Conservation (phyloP, 352 stramenopile species). For the Phytophthora tubulina region DNA sequence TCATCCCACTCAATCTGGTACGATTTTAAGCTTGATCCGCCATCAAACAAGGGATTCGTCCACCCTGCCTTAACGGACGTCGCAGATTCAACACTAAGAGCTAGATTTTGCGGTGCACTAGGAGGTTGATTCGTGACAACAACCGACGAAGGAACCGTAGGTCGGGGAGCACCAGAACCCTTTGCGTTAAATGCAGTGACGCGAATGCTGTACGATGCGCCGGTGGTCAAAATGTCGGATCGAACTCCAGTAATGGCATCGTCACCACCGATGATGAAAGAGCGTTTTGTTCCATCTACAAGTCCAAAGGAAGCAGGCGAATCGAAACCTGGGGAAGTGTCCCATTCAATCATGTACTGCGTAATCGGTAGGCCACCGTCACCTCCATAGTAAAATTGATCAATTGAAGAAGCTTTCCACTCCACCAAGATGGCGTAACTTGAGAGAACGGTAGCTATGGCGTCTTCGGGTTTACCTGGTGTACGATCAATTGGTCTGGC, state of each 20-base stretch:
- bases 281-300: slow-evolving; percentile 51
- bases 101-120: slow-evolving; percentile 62
- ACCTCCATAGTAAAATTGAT: slow-evolving; percentile 91
- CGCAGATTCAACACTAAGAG: slow-evolving; percentile 58
- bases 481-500: slow-evolving; percentile 71
- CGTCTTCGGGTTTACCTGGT: slow-evolving; percentile 76
- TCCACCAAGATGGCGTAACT: slow-evolving; percentile 92
- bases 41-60: slow-evolving; percentile 93
- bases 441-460: slow-evolving; percentile 79
- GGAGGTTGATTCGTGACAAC: slow-evolving; percentile 72
- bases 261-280: slow-evolving; percentile 93
- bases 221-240: slow-evolving; percentile 78
- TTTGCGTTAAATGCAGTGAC: slow-evolving; percentile 84
- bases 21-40: slow-evolving; percentile 84
- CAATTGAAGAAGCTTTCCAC: slow-evolving; percentile 87
- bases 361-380: slow-evolving; percentile 93
- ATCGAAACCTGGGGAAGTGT: slow-evolving; percentile 89
- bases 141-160: slow-evolving; percentile 56
- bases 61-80: slow-evolving; percentile 87
- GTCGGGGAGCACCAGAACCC: slow-evolving; percentile 56
- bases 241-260: slow-evolving; percentile 93
- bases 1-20: slow-evolving; percentile 89
- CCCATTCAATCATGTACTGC: slow-evolving; percentile 97
- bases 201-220: slow-evolving; percentile 80
- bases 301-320: slow-evolving; percentile 83